These are phyloP conservation scores for Arabidopsis suecica DNA, from an alignment of 345 rosid genomes.

Conservation along the genomic window DNA sequence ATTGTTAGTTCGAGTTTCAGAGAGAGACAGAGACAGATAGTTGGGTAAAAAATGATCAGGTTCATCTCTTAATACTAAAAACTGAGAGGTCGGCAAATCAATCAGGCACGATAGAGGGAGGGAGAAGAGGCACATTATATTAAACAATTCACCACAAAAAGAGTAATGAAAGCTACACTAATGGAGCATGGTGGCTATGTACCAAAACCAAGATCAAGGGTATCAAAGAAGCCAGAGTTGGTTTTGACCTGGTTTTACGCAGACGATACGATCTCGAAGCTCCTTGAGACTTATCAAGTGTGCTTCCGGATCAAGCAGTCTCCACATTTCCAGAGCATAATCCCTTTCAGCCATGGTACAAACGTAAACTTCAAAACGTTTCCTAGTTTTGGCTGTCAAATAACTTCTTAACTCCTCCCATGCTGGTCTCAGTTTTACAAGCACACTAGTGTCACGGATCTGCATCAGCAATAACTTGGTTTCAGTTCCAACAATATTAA, in stretches of 20 bases:
- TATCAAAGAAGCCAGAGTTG: conserved; percentile 30
- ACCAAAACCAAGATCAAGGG: conserved; percentile 10
- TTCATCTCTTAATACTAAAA: conserved; percentile 16
- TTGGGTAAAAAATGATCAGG: conserved; percentile 8
- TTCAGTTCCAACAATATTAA: background rate
- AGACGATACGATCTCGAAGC: conserved; percentile 80
- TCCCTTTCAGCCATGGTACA: conserved; percentile 99
- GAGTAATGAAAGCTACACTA: conserved; percentile 14
- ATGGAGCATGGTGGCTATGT: background rate
- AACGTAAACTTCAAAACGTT: conserved; percentile 97
- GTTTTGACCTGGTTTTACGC: conserved; percentile 88
- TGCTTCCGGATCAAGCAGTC: conserved; percentile 95
- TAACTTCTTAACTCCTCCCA: conserved; percentile 97
- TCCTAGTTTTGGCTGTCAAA: conserved; percentile 91
- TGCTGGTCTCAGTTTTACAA: conserved; percentile 96
- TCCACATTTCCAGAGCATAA: conserved; percentile 99
- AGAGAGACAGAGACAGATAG: conserved; percentile 17
- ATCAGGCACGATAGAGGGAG: conserved; percentile 26
- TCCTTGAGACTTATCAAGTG: conserved; percentile 76
- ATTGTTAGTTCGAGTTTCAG: conserved; percentile 13
- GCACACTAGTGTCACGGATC: conserved; percentile 99
- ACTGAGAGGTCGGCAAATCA: conserved; percentile 30
- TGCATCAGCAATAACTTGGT: conserved; percentile 42
- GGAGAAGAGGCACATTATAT: conserved; percentile 7
- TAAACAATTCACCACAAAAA: background rate